phyloP scores from a whole-genome alignment of 1,284 basidiomycete species.

The Moniliella sp. region DNA sequence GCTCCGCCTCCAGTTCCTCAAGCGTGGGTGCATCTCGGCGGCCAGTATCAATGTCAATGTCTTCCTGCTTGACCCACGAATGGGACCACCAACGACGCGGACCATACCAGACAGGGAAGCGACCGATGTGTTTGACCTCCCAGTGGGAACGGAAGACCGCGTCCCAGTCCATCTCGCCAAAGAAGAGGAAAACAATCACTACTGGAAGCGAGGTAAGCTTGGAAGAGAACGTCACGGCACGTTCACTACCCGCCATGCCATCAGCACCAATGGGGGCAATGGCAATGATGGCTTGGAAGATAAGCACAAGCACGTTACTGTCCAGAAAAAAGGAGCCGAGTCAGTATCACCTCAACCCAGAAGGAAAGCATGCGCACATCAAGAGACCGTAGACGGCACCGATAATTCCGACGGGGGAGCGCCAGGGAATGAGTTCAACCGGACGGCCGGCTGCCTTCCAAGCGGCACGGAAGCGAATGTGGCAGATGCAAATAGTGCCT shows the following conservation, averaged over 20 bases:
- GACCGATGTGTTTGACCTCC: too few relatives aligned
- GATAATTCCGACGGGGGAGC: slow-evolving; percentile 36
- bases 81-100: slow-evolving; percentile 2
- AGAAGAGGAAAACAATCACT: background rate
- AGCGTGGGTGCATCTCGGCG: slow-evolving; percentile 14
- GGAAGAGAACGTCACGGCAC: too few relatives aligned
- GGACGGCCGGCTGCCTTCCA: slow-evolving; percentile 39
- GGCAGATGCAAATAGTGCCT: slow-evolving; percentile 15
- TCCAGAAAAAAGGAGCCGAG: too few relatives aligned
- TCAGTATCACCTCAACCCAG: too few relatives aligned
- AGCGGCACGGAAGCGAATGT: slow-evolving; percentile 38
- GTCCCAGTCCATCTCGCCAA: slow-evolving; percentile 32
- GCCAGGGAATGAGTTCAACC: slow-evolving; percentile 38
- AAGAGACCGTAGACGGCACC: slow-evolving; percentile 36
- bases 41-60: slow-evolving; percentile 30
- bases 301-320: slow-evolving; percentile 27
- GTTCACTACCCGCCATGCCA: too few relatives aligned
- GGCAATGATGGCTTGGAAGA: slow-evolving; percentile 20
- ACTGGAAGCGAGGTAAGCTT: too few relatives aligned
- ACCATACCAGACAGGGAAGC: slow-evolving; percentile 15
- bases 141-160: too few relatives aligned
- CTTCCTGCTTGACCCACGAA: slow-evolving; percentile 8
- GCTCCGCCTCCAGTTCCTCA: slow-evolving; percentile 22
- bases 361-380: too few relatives aligned
- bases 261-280: slow-evolving; percentile 25